Evolutionary conservation across 1,139 yeast genomes (phyloP).

Genomic region (Geotrichum siamense): DNA sequence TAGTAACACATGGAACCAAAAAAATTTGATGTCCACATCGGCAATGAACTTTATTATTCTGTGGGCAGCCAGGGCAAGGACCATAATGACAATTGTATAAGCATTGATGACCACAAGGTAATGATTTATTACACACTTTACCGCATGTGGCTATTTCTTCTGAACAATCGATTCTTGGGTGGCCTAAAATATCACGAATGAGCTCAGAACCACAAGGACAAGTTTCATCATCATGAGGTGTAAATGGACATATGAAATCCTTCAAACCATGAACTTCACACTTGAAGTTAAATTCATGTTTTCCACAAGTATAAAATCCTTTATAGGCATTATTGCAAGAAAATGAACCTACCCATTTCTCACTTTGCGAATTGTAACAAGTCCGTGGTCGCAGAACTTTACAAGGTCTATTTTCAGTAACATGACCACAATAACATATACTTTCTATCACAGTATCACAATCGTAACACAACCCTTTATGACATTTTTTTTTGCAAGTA

Average conservation of each 20-base stretch:
- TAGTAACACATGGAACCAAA: slow-evolving; percentile 57
- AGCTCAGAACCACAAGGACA: slow-evolving; percentile 72
- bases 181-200: slow-evolving; percentile 36
- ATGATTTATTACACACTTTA: slow-evolving; percentile 50
- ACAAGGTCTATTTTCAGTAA: slow-evolving; percentile 25
- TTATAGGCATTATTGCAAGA: slow-evolving; percentile 50
- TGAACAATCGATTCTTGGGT: slow-evolving; percentile 50
- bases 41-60: slow-evolving; percentile 42
- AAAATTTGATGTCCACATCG: slow-evolving; percentile 46
- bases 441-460: slow-evolving; percentile 46
- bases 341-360: slow-evolving; percentile 56
- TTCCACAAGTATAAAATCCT: slow-evolving; percentile 54
- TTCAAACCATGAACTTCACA: slow-evolving; percentile 51
- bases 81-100: slow-evolving; percentile 69
- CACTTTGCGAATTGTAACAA: slow-evolving; percentile 22
- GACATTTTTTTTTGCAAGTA: slow-evolving; percentile 52
- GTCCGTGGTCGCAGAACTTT: slow-evolving; percentile 11
- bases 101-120: slow-evolving; percentile 71
- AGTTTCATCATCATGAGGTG: slow-evolving; percentile 51
- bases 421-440: slow-evolving; percentile 71
- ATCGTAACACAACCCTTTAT: slow-evolving; percentile 71
- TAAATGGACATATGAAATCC: slow-evolving; percentile 50
- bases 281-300: slow-evolving; percentile 49
- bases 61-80: slow-evolving; percentile 57
- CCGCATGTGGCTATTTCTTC: slow-evolving; percentile 74